Evolutionary conservation across 768 basidiomycete genomes (phyloP), one percentile per base, ranked within the genome.

Genomic region (Phallus indusiatus): DNA sequence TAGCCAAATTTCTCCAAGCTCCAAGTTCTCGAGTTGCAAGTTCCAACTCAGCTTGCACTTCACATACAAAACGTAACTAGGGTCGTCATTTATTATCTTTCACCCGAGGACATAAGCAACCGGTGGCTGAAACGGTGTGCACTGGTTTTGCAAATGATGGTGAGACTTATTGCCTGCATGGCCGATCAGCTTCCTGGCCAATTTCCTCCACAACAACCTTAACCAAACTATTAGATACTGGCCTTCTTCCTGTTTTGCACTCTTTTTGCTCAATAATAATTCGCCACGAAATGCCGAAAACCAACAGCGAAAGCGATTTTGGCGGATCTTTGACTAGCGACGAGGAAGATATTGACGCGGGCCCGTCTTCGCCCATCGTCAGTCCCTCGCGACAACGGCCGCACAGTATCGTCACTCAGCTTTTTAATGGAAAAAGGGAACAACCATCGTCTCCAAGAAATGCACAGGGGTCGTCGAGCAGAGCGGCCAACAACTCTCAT

Each of bases 231-330:
- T 42, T 42, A n/a, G 9, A 5, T 14, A 3, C 42, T 14, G 4
- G 14, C 42, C 3, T 42, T 42, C 50, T 20, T 22, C 20, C 18
- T 22, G 14, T n/a, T 50, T 20, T n/a, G 9, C 18, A n/a, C 9
- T 50, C n/a, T 50, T 20, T 50, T 28, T 28, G 8, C 24, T 50
- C 9, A 50, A 50, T 8, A 7, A 50, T 20, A 51, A 22, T 51
- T 20, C 21, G 10, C 47, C n/a, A 48, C 21, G n/a, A 6, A 42
- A 84, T 85, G 84, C 81, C 84, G 50, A 76, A 83, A 57, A 81
- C 83, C 66, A 84, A 85, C 71, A 84, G 83, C 69, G 78, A 84
- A 71, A 76, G 74, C 63, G 84, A 86, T 68, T 81, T 81, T 33
- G 81, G 82, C 21, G 77, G 83, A 24, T 85, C 84, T 9, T 71